Percentiles rank a stretch among this genome's conserved stretches.
These are phyloP conservation scores for Ascochyta lentis DNA, from an alignment of 2,329 filamentous ascomycete genomes.

Conservation along the genomic window DNA sequence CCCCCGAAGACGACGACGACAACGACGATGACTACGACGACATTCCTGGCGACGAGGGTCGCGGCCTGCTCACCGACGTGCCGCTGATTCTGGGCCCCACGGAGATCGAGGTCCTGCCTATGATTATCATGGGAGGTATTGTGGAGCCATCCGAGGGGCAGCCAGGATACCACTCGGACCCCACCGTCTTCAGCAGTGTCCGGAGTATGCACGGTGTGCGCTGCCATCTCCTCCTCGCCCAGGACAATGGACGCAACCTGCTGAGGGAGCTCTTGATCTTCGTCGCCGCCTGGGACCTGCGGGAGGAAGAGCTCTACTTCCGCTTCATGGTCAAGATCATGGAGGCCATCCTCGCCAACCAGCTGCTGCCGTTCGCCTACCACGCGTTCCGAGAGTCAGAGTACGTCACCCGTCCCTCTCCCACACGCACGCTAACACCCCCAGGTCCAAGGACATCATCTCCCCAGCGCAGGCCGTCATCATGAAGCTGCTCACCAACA, in stretches of 20 bases:
- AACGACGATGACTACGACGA: conserved; percentile 78
- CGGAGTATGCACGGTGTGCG: conserved; percentile 88
- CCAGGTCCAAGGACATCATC: conserved; percentile 85
- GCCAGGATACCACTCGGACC: conserved; percentile 59
- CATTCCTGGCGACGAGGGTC: conserved; percentile 72
- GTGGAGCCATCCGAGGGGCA: conserved; percentile 76
- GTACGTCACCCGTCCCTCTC: conserved; percentile 24
- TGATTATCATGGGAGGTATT: conserved; percentile 97
- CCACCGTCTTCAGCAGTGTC: conserved; percentile 62
- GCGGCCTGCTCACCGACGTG: conserved; percentile 88
- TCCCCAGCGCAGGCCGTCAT: conserved; percentile 94
- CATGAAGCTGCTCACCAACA: conserved; percentile 86
- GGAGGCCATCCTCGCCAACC: conserved; percentile 88
- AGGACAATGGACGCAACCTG: conserved; percentile 89
- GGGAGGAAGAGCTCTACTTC: conserved; percentile 92
- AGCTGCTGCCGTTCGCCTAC: conserved; percentile 89
- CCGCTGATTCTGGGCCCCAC: conserved; percentile 92
- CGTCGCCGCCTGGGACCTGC: conserved; percentile 95
- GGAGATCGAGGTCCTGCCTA: conserved; percentile 93
- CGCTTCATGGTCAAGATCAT: conserved; percentile 97
- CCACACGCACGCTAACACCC: conserved; percentile 20
- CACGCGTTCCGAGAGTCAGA: conserved; percentile 78
- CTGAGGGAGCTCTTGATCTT: conserved; percentile 92
- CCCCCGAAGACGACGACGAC: conserved; percentile 67
- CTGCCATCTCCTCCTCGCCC: conserved; percentile 86